Evolutionary conservation across 306 rosid genomes (phyloP), one percentile per base, ranked within the genome.

Genomic region (Gynostemma pentaphyllum): DNA sequence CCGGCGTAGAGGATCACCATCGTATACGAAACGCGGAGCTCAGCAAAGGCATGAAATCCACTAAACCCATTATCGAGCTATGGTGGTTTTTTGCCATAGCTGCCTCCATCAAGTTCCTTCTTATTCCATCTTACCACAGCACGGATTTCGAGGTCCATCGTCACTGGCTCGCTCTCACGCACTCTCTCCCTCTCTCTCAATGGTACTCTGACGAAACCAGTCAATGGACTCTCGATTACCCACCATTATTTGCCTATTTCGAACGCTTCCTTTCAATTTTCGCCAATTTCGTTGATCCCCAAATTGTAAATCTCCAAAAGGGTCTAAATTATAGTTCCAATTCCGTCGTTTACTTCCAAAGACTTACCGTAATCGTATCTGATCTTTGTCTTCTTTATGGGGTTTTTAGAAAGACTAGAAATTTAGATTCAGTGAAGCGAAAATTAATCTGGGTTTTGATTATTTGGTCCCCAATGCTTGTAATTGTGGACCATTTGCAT

Each of bases 141-240:
- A 88, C 94, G 5, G 94, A 92, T 70, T 86, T 88, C 51, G 90
- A 92, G 81, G 98, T 88, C 64, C 98, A 88, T 22, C 90, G 95
- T 54, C 81, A 88, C 28, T 86, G 96, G 96, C 78, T 88, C 0
- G 95, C 96, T 48, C 34, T 82, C 27, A 86, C 98, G 3, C 86
- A 88, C 72, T 91, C 96, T 53, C 90, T 92, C 16, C 96, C 94
- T 57, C 88, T 88, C 62, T 79, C 95, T 0, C 84, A 65, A 45
- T 92, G 98, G 98, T 92, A 88, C 72, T 74, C 51, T 9, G 85
- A 92, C 47, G 87, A 88, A 73, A 84, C 94, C 40, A 92, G 98
- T 75, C 88, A 81, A 30, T 86, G 96, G 98, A 88, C 96, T 44
- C 90, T 88, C 27, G 98, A 92, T 61, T 92, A 86, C 54, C 98